phyloP scores from a whole-genome alignment of 2,329 filamentous ascomycete species.

The Coniochaeta ligniaria region DNA sequence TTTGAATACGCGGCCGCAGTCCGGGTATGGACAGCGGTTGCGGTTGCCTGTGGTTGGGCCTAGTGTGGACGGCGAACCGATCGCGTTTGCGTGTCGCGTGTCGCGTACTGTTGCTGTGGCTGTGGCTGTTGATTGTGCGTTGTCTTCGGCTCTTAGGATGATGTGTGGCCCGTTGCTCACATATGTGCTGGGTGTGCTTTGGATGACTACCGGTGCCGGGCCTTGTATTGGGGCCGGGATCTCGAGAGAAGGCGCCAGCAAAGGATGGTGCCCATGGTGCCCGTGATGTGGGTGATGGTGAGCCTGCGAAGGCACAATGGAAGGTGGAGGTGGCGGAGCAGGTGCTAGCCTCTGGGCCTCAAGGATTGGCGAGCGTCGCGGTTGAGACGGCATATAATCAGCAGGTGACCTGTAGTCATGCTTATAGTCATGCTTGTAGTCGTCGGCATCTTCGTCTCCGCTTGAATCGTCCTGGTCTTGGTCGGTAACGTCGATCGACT shows the following conservation, averaged over 20 bases:
- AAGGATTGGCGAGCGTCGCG: constrained; percentile 15
- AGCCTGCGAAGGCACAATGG: constrained; percentile 5
- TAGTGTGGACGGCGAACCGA: constrained; percentile 9
- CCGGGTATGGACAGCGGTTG: constrained; percentile 47
- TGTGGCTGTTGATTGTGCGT: not conserved
- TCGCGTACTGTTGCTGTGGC: not conserved
- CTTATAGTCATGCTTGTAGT: not conserved
- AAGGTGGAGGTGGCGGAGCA: constrained; percentile 12
- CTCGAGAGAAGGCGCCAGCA: constrained; percentile 15
- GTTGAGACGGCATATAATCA: constrained; percentile 16
- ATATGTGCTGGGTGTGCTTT: constrained; percentile 10
- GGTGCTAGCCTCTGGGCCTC: constrained; percentile 21
- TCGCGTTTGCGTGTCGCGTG: not conserved
- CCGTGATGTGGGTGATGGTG: constrained; percentile 4
- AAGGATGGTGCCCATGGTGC: not conserved
- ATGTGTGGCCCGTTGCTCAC: constrained; percentile 4
- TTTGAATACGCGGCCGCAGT: constrained; percentile 54
- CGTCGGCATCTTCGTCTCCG: constrained; percentile 30
- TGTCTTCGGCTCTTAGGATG: not conserved
- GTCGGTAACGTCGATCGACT: constrained; percentile 37
- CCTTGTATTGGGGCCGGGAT: constrained; percentile 5
- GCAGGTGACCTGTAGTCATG: constrained; percentile 22
- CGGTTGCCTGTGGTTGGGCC: constrained; percentile 2
- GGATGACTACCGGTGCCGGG: constrained; percentile 13
- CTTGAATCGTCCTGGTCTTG: constrained; percentile 38